Conservation (phyloP, 805 yeast genomes). For the Kuraishia molischiana region DNA sequence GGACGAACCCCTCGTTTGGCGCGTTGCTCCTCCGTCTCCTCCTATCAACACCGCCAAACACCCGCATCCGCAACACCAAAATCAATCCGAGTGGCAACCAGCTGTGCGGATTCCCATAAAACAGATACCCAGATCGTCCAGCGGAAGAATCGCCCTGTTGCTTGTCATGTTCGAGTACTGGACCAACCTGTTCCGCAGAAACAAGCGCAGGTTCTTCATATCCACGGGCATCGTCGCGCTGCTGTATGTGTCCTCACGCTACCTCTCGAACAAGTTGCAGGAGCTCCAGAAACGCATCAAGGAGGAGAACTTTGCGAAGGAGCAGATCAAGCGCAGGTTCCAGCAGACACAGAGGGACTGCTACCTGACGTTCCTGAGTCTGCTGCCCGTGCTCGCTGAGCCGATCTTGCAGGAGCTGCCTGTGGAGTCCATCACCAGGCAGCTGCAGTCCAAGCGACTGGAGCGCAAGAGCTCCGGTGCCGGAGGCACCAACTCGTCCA, state of each 20-base stretch:
- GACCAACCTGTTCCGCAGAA: constrained; percentile 29
- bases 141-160: no score
- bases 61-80: no score
- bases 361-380: constrained; percentile 69
- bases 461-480: constrained; percentile 13
- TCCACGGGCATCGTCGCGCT: constrained; percentile 34
- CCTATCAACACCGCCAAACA: no score
- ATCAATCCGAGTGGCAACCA: no score
- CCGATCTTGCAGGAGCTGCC: constrained; percentile 55
- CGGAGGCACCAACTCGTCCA: constrained; percentile 9
- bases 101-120: no score
- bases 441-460: constrained; percentile 52
- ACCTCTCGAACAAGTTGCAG: constrained; percentile 31
- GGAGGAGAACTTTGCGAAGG: constrained; percentile 51
- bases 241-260: constrained; percentile 32
- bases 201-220: constrained; percentile 31
- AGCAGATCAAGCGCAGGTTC: constrained; percentile 71
- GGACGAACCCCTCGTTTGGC: no score
- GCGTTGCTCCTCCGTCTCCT: no score
- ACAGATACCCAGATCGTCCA: neutral
- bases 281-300: constrained; percentile 42
- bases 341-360: constrained; percentile 91
- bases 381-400: constrained; percentile 65
- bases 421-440: constrained; percentile 65
- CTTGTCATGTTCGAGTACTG: constrained; percentile 25